phyloP scores from a whole-genome alignment of 2,329 filamentous ascomycete genomes.

The Didymella pomorum region DNA sequence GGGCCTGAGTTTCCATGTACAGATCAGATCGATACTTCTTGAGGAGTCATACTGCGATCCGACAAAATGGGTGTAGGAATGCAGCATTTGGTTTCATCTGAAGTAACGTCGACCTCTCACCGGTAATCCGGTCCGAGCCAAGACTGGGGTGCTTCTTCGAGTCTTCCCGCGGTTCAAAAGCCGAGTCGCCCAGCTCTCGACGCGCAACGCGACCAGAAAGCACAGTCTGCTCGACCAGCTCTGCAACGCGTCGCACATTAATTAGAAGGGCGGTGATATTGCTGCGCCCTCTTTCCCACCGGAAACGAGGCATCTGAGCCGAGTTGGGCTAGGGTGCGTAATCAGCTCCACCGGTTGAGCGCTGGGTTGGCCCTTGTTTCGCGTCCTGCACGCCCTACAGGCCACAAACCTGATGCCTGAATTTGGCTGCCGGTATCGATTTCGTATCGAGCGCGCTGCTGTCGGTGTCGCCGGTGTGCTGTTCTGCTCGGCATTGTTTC shows the following conservation, averaged over 20 bases:
- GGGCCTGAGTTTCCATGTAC: conserved; percentile 22
- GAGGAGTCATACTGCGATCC: conserved; percentile 18
- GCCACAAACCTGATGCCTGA: conserved; percentile 32
- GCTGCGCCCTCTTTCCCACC: conserved; percentile 39
- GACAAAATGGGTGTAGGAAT: conserved; percentile 11
- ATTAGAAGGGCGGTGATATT: conserved; percentile 36
- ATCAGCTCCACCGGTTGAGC: conserved; percentile 38
- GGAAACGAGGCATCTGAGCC: conserved; percentile 33
- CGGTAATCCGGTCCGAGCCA: conserved; percentile 13
- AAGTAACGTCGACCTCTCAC: conserved; percentile 17
- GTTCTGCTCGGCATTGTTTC: background rate
- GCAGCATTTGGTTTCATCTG: conserved; percentile 18
- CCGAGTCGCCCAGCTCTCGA: background rate
- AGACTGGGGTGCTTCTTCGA: conserved; percentile 5
- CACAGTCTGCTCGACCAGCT: background rate
- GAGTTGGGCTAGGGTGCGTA: conserved; percentile 35
- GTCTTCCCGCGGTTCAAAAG: background rate
- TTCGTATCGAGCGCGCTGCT: background rate
- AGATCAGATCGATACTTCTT: background rate
- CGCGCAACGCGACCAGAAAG: background rate
- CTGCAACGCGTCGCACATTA: conserved; percentile 16
- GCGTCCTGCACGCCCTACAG: conserved; percentile 40
- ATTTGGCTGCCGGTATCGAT: conserved; percentile 8
- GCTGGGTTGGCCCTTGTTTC: conserved; percentile 32
- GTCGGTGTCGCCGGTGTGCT: background rate